Base-by-base conservation (phyloP, 2,329 filamentous ascomycete genomes). In the Penicillium sp. region DNA sequence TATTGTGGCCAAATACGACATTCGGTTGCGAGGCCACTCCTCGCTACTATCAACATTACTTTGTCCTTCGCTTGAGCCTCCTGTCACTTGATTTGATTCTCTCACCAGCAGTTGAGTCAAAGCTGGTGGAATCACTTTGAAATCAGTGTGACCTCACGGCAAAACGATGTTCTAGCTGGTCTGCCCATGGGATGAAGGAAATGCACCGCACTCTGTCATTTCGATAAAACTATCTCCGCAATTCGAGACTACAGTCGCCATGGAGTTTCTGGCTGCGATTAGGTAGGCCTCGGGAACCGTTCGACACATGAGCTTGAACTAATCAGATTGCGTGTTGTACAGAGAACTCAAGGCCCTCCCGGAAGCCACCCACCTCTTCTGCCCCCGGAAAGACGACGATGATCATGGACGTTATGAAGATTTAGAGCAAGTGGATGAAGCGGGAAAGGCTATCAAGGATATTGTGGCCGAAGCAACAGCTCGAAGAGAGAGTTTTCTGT, bases 391-490 rank as follows among this genome's bases (percentile, higher is more conserved):
- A 56, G 76, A 80, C 64, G 82, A 86, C 47, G 83, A 89, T 1
- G 89, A 91, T 61, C 73, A 74, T 21, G 82, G 85, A 62, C 82
- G 87, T 66, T 91, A 91, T 73, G 81, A 87, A 23, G 81, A 86
- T 43, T 71, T 75, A 6, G 75, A 77, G 3, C 80, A 82, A 17
- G 74, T 77, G 15, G 80, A 78, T 41, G 75, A 85, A 40, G 80
- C 80, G 8, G 63, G 69, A 7, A 71, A 68, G 41, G 66, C 57
- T 15, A 67, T 71, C 43, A 67, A 64, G 47, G 65, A 73, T 15
- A 78, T 83, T 8, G 83, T 90, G 21, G 68, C 81, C 50, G 80
- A 86, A 56, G 83, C 82, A 15, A 78, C 81, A 35, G 69, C 75
- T 9, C 82, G 89, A 33, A 79, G 86, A 59, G 79, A 87, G 60